Base-by-base conservation (phyloP, 2,329 filamentous ascomycete genomes). In the Pseudopithomyces maydicus region DNA sequence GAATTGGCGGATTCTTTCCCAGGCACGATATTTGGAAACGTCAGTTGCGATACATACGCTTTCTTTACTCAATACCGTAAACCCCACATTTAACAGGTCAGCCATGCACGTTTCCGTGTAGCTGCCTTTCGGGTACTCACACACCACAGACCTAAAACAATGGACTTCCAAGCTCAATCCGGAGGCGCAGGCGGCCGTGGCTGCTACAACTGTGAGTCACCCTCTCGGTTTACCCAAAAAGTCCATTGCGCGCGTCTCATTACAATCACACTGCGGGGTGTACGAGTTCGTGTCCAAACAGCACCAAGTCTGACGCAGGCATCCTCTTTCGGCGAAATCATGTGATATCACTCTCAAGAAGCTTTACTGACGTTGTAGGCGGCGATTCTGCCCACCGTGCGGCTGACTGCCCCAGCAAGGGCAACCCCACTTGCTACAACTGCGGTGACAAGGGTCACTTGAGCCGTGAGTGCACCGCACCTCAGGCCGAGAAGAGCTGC, bases 391-490 rank as follows among this genome's bases (percentile, higher is more conserved):
- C 77, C 56, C 80, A 82, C 70, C 78, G 80, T 65, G 79, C 80
- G 66, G 78, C 79, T 56, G 80, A 82, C 62, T 82, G 80, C 73
- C 80, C 80, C 42, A 78, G 74, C 69, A 81, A 82, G 75, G 80
- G 79, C 43, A 78, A 73, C 66, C 76, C 74, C n/a, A 78, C 74
- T 53, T 81, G 79, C 78, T 81, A 77, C 68, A 77, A 77, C 71
- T 81, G 80, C 71, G 79, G 79, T 62, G 76, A 78, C 64, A 77
- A 80, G 70, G 80, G 79, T 56, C 79, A 81, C 65, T 65, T 81
- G 58, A 77, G 90, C 85, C 91, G 93, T 78, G 94, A 98, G 76
- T 98, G 94, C 85, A 88, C 90, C 62, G 88, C 91, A 77, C 89
- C 92, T 57, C 87, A 90, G 72, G 96, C 96, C 84, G 92, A 97